Evolutionary conservation across 2,329 filamentous ascomycete species (phyloP), one percentile per base, ranked within the genome.

Genomic region (Cadophora gregata): DNA sequence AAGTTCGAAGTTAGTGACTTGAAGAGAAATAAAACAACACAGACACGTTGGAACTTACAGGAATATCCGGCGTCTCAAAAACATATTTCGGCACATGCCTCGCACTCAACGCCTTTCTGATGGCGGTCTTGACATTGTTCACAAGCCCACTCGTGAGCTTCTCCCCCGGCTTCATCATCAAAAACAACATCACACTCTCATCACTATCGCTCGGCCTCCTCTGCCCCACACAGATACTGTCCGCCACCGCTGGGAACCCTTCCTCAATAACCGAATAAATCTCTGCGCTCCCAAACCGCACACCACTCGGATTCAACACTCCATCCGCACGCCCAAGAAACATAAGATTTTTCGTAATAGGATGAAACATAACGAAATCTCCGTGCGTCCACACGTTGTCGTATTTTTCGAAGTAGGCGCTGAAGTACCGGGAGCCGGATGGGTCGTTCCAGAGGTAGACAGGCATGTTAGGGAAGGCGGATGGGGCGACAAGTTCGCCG

Each of bases 141-240:
- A 89, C 86, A 59, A 95, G 75, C 29, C 51, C 78, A 64, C 63
- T 78, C 0, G 84, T 85, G 69, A 93, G 88, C 25, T 74, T 78
- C 36, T 82, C 74, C 0, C 88, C 90, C 0, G 86, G 84, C 59
- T 81, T 83, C 85, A 89, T 87, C 65, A 86, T 77, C 68, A 88
- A 75, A 73, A 89, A 89, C 31, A 89, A 71, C 73, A 89, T 80
- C 0, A 89, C 86, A 0, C 79, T 82, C 75, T 89, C 86, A 71
- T 89, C 86, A 4, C 72, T 71, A 71, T 89, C 87, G 10, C 79
- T 73, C 1, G 87, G 87, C 31, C 93, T 79, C 24, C 92, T 81
- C 79, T 95, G 92, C 0, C 93, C 93, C 0, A 96, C 91, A 65
- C 92, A 95, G 31, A 96, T 83, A n/a, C 88, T 89, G 75, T 96